Conservation (phyloP, 441 rosid species). For the Mallotus japonicus region DNA sequence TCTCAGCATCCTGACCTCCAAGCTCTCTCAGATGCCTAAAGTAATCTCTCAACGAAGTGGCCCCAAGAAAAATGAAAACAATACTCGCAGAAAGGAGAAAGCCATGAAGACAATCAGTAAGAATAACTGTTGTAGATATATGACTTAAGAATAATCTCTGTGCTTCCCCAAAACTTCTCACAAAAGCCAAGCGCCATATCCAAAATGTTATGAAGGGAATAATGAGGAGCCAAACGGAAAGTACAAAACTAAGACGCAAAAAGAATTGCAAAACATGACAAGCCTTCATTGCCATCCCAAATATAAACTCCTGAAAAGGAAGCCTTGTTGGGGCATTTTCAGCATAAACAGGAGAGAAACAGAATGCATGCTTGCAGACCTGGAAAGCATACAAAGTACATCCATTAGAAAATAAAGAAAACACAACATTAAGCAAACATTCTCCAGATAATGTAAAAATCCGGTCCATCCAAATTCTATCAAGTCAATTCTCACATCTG, state of each 20-base stretch:
- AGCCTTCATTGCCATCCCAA: conserved; percentile 92
- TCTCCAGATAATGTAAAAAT: neutral
- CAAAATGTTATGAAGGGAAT: conserved; percentile 97
- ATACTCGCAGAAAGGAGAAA: conserved; percentile 98
- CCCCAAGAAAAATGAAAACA: conserved; percentile 97
- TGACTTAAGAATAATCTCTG: conserved; percentile 93
- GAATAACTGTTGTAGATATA: conserved; percentile 79
- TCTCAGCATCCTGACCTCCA: conserved; percentile 92
- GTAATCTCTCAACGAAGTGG: conserved; percentile 96
- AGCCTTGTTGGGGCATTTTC: conserved; percentile 95
- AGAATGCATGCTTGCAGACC: conserved; percentile 97
- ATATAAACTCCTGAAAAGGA: conserved; percentile 95
- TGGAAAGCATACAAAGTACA: conserved; percentile 23
- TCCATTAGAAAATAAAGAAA: neutral
- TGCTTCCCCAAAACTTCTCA: conserved; percentile 91
- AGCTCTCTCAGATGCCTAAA: conserved; percentile 93
- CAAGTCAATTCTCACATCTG: too few relatives aligned
- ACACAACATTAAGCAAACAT: neutral
- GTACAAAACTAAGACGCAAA: conserved; percentile 92
- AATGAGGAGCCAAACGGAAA: conserved; percentile 94
- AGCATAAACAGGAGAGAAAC: conserved; percentile 96
- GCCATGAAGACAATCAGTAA: conserved; percentile 98
- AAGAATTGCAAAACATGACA: conserved; percentile 92
- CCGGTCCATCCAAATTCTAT: neutral
- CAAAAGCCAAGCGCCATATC: conserved; percentile 97